Base-by-base conservation (phyloP, 23 red algal species). In the Chondrus crispus region DNA sequence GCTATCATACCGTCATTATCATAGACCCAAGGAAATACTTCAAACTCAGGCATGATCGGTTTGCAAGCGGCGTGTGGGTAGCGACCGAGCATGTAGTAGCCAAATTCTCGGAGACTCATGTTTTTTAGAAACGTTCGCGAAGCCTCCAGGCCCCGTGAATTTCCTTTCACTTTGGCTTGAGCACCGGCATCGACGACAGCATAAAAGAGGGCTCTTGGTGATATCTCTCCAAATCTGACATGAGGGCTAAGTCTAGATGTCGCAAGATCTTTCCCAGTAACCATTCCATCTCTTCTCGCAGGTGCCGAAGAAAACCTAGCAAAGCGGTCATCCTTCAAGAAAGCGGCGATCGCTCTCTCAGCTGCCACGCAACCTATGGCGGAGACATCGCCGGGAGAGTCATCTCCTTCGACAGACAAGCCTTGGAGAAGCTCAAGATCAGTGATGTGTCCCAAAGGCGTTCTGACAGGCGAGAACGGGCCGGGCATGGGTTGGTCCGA, bases 91-190 rank as follows among this genome's bases (percentile, higher is more conserved):
- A 96, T 64, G 82, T 98, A 95, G 58, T 98, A 96, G 0, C 83
- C 93, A 88, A 93, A 98, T 46, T 98, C 97, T 36, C 97, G 68
- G 3, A 98, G 71, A 57, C 90, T 94, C 69, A 98, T 90, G 37
- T 98, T 96, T 73, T 96, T 96, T 38, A 98, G 42, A 74, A 98
- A 96, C 18, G 90, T 71, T 47, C 92, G 88, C 6, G 97, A 90
- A 13, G 93, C 48, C 7, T 32, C 42, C 36, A 89, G 48, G 5
- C 85, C 74, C 4, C 32, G 9, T 4, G 11, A 12, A 43, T 82
- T 72, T 26, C 80, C 71, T 13, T 49, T 41, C 9, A 36, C 18
- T 19, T 70, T 20, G 48, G 78, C 89, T 20, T 11, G 11, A 38
- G 37, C 28, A 41, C 91, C 91, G 10, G 28, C 82, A 37, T 93